Evolutionary conservation across 2,329 filamentous ascomycete species (phyloP), one percentile per base, ranked within the genome.

Genomic region (Daldinia eschscholtzii): DNA sequence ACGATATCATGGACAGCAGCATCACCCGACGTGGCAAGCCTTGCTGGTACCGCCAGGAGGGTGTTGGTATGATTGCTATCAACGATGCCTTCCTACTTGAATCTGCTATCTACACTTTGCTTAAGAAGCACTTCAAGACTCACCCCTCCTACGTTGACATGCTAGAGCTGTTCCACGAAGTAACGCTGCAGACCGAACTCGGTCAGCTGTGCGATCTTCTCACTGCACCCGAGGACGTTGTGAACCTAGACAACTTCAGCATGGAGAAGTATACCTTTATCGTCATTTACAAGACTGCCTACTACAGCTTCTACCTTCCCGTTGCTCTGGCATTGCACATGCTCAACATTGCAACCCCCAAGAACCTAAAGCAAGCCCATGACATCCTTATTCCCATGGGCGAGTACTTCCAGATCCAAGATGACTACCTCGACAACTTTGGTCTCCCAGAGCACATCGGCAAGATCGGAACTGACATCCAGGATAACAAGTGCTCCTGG

Each of bases 401-500:
- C 78, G 94, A 98, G 85, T 99, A 99, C 87, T 99, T 99, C 88
- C 96, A 99, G 84, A 89, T 97, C 72, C 96, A 99, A 83, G 96
- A 99, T 81, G 96, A 99, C 85, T 99, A 96, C 84, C 92, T 99
- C 60, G 96, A 99, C 86, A 97, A 97, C 84, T 99, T 96, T 79
- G 96, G 95, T 76, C 91, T 95, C 75, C 94, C 96, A 42, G 89
- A 93, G 77, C 89, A 94, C 78, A 96, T 99, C 80, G 96, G 96
- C 82, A 99, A 99, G 89, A 97, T 98, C 73, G 96, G 96, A 73
- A 99, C 96, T 68, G 96, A 99, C 79, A 99, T 99, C 81, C 91
- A 94, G 87, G 96, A 99, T 85, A 99, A 99, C 89, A 99, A 99
- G 88, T 99, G 96, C 87, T 97, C 93, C 46, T 99, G 96, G 96